Conservation (phyloP, 2,329 filamentous ascomycete genomes). For the Fonsecaea monophora region DNA sequence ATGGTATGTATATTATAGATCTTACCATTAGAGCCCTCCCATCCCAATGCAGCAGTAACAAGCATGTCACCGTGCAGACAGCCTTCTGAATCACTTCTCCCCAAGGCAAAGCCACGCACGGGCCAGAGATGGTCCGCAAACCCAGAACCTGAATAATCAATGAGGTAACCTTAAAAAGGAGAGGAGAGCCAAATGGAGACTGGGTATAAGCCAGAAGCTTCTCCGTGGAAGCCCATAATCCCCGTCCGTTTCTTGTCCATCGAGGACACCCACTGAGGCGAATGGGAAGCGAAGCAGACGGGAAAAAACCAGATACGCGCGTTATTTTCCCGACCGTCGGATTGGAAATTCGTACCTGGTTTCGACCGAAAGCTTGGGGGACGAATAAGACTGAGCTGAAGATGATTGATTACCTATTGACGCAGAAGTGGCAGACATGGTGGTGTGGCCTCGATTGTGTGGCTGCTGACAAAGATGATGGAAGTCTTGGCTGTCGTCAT, state of each 20-base stretch:
- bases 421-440: too few species aligned
- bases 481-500: too few species aligned
- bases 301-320: neutral
- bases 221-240: neutral
- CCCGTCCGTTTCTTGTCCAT: neutral
- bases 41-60: constrained; percentile 1
- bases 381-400: neutral
- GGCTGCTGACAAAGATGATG: too few species aligned
- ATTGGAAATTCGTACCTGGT: neutral
- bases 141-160: constrained; percentile 23
- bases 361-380: constrained; percentile 13
- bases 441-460: too few species aligned
- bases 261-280: neutral
- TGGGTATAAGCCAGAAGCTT: constrained; percentile 15
- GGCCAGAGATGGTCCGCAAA: constrained; percentile 27
- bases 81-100: neutral
- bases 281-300: neutral
- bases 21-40: neutral
- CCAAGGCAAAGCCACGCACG: neutral
- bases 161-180: neutral
- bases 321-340: constrained; percentile 1
- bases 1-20: constrained; percentile 10
- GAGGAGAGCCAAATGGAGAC: constrained; percentile 4
- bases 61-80: neutral
- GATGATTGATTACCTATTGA: too few species aligned